Evolutionary conservation across 345 rosid species (phyloP), one percentile per base, ranked within the genome.

Genomic region (Bruguiera parviflora): DNA sequence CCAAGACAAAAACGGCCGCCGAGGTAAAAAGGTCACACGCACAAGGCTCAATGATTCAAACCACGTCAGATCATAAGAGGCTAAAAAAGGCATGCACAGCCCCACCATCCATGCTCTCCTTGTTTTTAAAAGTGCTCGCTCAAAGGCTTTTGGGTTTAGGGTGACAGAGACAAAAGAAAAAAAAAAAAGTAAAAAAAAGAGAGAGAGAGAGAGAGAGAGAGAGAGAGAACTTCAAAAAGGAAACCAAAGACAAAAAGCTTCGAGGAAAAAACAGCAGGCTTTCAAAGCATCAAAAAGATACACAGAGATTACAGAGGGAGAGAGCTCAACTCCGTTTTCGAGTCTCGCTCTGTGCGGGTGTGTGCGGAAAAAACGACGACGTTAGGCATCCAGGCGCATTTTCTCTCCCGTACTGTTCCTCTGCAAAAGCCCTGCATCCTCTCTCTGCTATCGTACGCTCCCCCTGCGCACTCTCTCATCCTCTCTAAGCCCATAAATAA

Each of bases 11-110:
- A 55, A 10, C 10, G 58, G 27, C 15, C 58, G 27, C 58, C 15
- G 27, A 55, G 27, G 58, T 5, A 22, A 43, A n/a, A 0, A 27
- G 19, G 59, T 27, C 19, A 20, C 22, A 29, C 53, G 64, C 77
- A 55, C 68, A 72, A 51, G 71, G 56, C 69, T 78, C 73, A 80
- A 78, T 83, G 79, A 83, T 83, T 80, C 73, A 46, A 71, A 43
- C 73, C 79, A 71, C 37, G 18, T 68, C 55, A 64, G 20, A 53
- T 66, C 80, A 72, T 58, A 71, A 61, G 63, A 71, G 64, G 60
- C 32, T 74, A 63, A 72, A 77, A n/a, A 73, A 70, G 65, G 77
- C 56, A 33, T 46, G 39, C 33, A 43, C 9, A 27, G 21, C 72
- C 75, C 79, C 72, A 65, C 74, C 58, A 24, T 5, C 25, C 49